phyloP scores from a whole-genome alignment of 2,329 filamentous ascomycete genomes.

The Xylaria multiplex region DNA sequence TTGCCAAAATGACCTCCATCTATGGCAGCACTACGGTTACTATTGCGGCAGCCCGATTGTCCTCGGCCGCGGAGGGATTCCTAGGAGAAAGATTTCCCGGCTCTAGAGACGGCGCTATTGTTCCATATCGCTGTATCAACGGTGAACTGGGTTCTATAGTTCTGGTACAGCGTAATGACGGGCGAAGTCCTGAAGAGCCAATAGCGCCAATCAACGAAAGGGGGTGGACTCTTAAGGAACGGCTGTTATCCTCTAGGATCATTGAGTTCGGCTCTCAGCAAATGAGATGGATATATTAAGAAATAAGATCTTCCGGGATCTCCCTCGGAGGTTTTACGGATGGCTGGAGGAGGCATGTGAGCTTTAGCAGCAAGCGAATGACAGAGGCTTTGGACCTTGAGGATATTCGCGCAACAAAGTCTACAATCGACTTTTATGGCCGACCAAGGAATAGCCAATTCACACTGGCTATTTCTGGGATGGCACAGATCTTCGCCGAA shows the following conservation, averaged over 20 bases:
- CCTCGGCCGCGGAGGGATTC: background rate
- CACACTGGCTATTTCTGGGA: slow-evolving; percentile 5
- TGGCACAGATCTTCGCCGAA: background rate
- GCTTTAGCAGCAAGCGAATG: background rate
- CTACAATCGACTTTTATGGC: slow-evolving; percentile 1
- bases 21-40: background rate
- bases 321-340: background rate
- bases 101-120: background rate
- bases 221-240: slow-evolving; percentile 19
- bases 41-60: background rate
- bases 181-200: too few relatives aligned
- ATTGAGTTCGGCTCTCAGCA: slow-evolving; percentile 12
- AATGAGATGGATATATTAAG: slow-evolving; percentile 6
- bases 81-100: background rate
- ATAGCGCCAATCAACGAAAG: slow-evolving; percentile 12
- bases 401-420: background rate
- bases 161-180: background rate
- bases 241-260: slow-evolving; percentile 6
- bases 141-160: background rate
- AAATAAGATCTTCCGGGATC: background rate
- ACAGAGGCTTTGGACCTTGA: background rate
- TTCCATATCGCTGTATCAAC: background rate
- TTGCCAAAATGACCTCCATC: slow-evolving; percentile 18
- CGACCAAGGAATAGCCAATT: background rate
- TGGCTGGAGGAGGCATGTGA: slow-evolving; percentile 6